Evolutionary conservation across 1,284 basidiomycete genomes (phyloP), one percentile per base, ranked within the genome.

Genomic region (Golubevia sp.): DNA sequence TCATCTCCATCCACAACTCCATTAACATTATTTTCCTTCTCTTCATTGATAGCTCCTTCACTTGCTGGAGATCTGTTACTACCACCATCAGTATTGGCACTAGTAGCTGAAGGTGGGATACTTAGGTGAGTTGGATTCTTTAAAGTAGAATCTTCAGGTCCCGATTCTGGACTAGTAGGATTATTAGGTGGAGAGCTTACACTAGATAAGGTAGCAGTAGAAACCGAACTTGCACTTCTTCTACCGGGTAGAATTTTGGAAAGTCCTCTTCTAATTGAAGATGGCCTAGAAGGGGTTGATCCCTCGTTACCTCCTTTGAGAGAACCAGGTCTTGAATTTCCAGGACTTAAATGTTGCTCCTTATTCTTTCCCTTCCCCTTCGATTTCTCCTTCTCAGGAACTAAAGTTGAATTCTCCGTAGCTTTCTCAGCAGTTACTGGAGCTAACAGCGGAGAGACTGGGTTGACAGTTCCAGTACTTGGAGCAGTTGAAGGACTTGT

Each of bases 41-140:
- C 56, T 21, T 21, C 56, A 49, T 68, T 64, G 50, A 66, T 56
- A 2, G 49, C 55, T 18, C 24, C 38, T 30, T 62, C 57, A 58
- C 55, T 68, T 44, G 58, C 51, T 11, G 30, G 11, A n/a, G 63
- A 62, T 52, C 63, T 64, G 63, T 62, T 62, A 18, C 48, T 53
- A 15, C 62, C 68, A 21, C 64, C 69, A 52, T 54, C 51, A 3
- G 73, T 68, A n/a, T 55, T 60, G n/a, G 56, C 50, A 60, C 38
- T 44, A 18, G 18, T 18, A 44, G 38, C 38, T 13, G 38, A 44
- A 18, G 38, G 38, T 13, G 38, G 38, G 18, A 44, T 44, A 44
- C 38, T 44, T 18, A 44, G 38, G 18, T 44, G 38, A 8, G 38
- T 44, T 44, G 38, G 30, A 18, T 44, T 44, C 38, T 44, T 44